Evolutionary conservation across 2,329 filamentous ascomycete genomes (phyloP).

Genomic region (Seiridium cupressi): DNA sequence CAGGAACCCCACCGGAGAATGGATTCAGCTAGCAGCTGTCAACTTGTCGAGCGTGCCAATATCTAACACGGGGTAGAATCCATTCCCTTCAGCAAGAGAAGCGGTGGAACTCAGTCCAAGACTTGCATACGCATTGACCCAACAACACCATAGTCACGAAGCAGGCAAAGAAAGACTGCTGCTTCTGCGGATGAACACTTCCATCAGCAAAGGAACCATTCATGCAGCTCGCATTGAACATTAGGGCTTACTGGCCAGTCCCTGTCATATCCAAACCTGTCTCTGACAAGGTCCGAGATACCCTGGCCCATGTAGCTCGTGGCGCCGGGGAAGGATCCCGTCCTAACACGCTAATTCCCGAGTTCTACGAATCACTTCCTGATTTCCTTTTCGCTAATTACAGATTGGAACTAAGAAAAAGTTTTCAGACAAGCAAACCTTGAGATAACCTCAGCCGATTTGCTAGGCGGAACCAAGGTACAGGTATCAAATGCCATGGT

Average conservation of each 20-base stretch:
- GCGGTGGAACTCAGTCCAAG: too few species aligned
- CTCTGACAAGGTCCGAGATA: constrained; percentile 16
- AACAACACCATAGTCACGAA: too few species aligned
- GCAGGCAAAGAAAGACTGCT: too few species aligned
- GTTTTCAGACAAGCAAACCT: constrained; percentile 10
- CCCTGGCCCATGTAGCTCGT: constrained; percentile 14
- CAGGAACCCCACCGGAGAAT: not conserved
- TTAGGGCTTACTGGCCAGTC: constrained; percentile 1
- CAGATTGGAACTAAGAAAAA: constrained; percentile 10
- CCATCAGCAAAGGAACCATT: not conserved
- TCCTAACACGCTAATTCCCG: constrained; percentile 10
- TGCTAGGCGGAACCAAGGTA: not conserved
- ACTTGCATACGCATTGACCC: too few species aligned
- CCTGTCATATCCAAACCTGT: constrained; percentile 10
- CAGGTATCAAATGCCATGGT: not conserved
- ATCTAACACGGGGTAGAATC: not conserved
- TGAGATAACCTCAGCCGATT: not conserved
- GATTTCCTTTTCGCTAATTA: constrained; percentile 11
- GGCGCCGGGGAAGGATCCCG: constrained; percentile 22
- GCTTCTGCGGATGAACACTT: too few species aligned
- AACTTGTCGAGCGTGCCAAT: not conserved
- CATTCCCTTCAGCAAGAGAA: too few species aligned
- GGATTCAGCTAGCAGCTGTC: not conserved
- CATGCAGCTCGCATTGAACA: not conserved
- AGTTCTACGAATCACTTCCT: constrained; percentile 13